Percentiles rank a stretch among this genome's conserved stretches.
Conservation (phyloP, 176 grass and related monocot species). For the Tuctoria greenei region DNA sequence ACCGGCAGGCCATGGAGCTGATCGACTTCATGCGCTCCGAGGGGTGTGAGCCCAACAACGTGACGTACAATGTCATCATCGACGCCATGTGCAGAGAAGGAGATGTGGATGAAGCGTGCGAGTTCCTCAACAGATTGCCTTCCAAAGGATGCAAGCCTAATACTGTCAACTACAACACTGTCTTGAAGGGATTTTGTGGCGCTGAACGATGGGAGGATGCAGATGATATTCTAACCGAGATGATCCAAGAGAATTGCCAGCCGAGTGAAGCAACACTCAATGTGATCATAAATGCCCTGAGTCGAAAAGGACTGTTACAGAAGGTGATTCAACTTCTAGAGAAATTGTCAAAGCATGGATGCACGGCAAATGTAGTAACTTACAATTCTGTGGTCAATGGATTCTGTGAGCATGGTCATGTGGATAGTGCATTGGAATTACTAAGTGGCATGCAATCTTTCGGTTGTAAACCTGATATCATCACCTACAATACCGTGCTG, state of each 20-base stretch:
- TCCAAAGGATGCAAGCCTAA: conserved; percentile 63
- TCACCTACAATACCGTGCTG: conserved; percentile 65
- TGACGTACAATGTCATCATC: conserved; percentile 73
- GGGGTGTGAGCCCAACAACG: conserved; percentile 59
- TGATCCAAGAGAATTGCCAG: conserved; percentile 51
- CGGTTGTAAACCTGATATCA: conserved; percentile 62
- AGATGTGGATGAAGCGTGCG: conserved; percentile 38
- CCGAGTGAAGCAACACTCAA: conserved; percentile 54
- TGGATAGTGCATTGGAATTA: conserved; percentile 54
- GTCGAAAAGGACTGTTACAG: conserved; percentile 44
- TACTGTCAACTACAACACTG: conserved; percentile 60
- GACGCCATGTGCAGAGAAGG: conserved; percentile 71
- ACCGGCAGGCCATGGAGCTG: conserved; percentile 56
- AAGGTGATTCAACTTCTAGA: conserved; percentile 46
- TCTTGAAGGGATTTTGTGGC: conserved; percentile 50
- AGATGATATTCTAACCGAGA: conserved; percentile 45
- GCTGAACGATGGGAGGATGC: conserved; percentile 55
- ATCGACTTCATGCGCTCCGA: conserved; percentile 61
- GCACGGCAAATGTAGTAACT: conserved; percentile 42
- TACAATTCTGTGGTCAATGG: conserved; percentile 57
- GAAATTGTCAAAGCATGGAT: conserved; percentile 60
- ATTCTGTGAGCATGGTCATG: conserved; percentile 61
- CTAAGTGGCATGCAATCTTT: conserved; percentile 47
- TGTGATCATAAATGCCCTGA: conserved; percentile 56
- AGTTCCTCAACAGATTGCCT: conserved; percentile 43